Conservation (phyloP, 2,329 filamentous ascomycete genomes). For the Penicillium paneum region DNA sequence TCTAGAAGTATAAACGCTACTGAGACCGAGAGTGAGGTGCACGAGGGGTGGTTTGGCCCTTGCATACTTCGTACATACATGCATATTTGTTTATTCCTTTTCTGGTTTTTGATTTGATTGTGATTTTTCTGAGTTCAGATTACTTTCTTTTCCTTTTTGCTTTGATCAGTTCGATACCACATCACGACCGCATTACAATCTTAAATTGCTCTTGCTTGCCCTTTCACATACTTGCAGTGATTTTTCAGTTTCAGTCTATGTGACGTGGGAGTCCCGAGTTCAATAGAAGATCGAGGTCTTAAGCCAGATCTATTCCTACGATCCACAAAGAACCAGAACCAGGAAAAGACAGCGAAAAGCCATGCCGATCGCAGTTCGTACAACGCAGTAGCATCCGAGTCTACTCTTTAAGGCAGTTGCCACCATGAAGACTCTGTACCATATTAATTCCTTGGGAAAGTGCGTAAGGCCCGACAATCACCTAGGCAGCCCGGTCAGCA, state of each 20-base stretch:
- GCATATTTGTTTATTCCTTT: background rate
- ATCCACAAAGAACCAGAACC: background rate
- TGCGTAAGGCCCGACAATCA: background rate
- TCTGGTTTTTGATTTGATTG: background rate
- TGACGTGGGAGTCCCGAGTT: background rate
- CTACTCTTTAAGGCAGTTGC: background rate
- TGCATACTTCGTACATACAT: background rate
- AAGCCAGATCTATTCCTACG: conserved; percentile 5
- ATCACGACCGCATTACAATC: background rate
- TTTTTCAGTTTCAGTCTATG: background rate
- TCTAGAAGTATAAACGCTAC: conserved; percentile 46
- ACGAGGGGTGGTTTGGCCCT: background rate
- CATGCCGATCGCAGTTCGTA: background rate
- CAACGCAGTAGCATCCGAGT: background rate
- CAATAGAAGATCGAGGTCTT: background rate
- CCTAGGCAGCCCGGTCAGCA: background rate
- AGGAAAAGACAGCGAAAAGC: background rate
- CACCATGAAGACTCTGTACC: background rate
- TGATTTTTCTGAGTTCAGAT: background rate
- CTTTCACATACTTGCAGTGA: background rate
- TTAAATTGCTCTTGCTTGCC: conserved; percentile 1
- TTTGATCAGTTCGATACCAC: conserved; percentile 5
- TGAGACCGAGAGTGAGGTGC: conserved; percentile 23
- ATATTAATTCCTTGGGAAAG: background rate
- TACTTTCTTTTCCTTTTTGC: background rate